phyloP scores from a whole-genome alignment of 768 basidiomycete species.

The Roridomyces roridus region DNA sequence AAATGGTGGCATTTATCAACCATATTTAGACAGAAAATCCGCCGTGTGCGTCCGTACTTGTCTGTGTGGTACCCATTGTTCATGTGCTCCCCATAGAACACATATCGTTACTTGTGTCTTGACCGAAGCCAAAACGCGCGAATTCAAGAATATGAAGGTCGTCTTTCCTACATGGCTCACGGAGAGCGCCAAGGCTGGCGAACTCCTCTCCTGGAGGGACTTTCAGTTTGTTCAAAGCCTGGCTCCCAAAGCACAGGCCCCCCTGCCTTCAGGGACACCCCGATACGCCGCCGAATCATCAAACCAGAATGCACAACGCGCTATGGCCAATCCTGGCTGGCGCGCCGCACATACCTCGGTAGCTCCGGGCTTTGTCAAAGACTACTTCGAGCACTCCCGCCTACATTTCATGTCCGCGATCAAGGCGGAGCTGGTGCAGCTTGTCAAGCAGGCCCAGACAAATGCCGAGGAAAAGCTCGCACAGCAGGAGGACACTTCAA shows the following conservation, averaged over 20 bases:
- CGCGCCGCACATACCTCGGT: slow-evolving; percentile 85
- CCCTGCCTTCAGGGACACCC: slow-evolving; percentile 39
- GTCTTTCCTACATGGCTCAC: slow-evolving; percentile 89
- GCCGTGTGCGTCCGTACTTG: slow-evolving; percentile 58
- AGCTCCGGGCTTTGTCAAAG: slow-evolving; percentile 86
- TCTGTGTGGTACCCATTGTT: background rate
- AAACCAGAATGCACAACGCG: slow-evolving; percentile 76
- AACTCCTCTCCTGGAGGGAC: slow-evolving; percentile 80
- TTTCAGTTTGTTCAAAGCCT: slow-evolving; percentile 65
- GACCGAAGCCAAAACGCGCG: slow-evolving; percentile 87
- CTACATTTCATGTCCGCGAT: slow-evolving; percentile 92
- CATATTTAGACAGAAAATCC: slow-evolving; percentile 83
- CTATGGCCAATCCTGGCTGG: slow-evolving; percentile 88
- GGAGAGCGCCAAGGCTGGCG: slow-evolving; percentile 71
- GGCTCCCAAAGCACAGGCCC: slow-evolving; percentile 56
- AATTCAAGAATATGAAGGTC: slow-evolving; percentile 91
- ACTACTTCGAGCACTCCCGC: slow-evolving; percentile 84
- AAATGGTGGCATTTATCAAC: slow-evolving; percentile 84
- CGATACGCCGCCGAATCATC: slow-evolving; percentile 72
- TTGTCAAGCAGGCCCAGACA: slow-evolving; percentile 83
- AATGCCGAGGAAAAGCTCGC: slow-evolving; percentile 52
- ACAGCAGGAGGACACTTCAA: slow-evolving; percentile 16
- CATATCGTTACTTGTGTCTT: slow-evolving; percentile 93
- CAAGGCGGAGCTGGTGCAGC: slow-evolving; percentile 86
- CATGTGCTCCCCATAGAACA: slow-evolving; percentile 54